phyloP scores from a whole-genome alignment of 2,329 filamentous ascomycete species.

The Remersonia thermophila region DNA sequence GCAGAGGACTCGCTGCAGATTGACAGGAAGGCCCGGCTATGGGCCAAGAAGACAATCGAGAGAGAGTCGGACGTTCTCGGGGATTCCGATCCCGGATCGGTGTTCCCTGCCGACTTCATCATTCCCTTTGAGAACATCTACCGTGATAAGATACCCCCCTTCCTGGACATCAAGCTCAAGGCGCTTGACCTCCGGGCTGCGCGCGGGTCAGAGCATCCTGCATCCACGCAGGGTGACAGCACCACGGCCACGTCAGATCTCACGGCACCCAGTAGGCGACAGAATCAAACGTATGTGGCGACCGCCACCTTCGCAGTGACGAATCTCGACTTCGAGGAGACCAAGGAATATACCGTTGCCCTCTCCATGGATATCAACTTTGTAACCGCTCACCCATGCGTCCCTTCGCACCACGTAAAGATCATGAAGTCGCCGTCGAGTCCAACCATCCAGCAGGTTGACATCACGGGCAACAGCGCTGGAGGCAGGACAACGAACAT shows the following conservation, averaged over 20 bases:
- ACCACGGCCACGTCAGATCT: slow-evolving; percentile 27
- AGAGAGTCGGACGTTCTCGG: slow-evolving; percentile 49
- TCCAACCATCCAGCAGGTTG: slow-evolving; percentile 46
- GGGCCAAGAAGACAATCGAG: slow-evolving; percentile 48
- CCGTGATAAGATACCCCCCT: slow-evolving; percentile 31
- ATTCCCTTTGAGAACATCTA: slow-evolving; percentile 47
- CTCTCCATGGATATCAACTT: slow-evolving; percentile 50
- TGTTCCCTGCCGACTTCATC: slow-evolving; percentile 50
- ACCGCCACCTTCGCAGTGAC: slow-evolving; percentile 30
- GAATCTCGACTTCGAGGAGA: slow-evolving; percentile 28
- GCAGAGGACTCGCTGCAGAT: slow-evolving; percentile 37
- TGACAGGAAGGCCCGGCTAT: slow-evolving; percentile 46
- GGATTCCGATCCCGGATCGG: slow-evolving; percentile 39
- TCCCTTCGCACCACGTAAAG: slow-evolving; percentile 42
- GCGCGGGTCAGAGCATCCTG: slow-evolving; percentile 32
- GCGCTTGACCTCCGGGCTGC: slow-evolving; percentile 37
- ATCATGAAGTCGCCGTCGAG: slow-evolving; percentile 48
- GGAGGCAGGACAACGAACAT: slow-evolving; percentile 31
- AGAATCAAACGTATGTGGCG: slow-evolving; percentile 27
- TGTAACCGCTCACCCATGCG: slow-evolving; percentile 54
- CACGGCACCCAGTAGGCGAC: slow-evolving; percentile 3
- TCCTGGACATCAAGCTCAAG: slow-evolving; percentile 36
- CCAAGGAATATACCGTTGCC: slow-evolving; percentile 29
- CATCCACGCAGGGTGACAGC: slow-evolving; percentile 31
- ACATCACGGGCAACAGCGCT: slow-evolving; percentile 34